These are phyloP conservation scores for Calonectria naviculata DNA, from an alignment of 2,329 filamentous ascomycete genomes.

Conservation along the genomic window DNA sequence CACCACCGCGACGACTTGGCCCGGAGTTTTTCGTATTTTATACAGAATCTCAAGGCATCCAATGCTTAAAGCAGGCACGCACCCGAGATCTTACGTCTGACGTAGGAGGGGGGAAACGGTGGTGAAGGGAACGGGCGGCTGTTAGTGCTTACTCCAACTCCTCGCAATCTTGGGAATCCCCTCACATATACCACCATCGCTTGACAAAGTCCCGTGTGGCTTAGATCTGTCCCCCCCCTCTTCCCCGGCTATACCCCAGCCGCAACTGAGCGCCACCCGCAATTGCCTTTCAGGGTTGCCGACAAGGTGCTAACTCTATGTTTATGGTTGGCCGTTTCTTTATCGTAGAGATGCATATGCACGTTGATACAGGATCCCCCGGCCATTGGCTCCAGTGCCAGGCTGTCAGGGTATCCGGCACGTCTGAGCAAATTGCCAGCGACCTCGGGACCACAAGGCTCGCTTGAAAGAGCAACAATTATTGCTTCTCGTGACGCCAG, in stretches of 20 bases:
- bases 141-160: neutral
- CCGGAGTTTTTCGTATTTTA: neutral
- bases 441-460: neutral
- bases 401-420: neutral
- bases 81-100: neutral
- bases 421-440: neutral
- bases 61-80: neutral
- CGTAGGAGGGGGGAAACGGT: neutral
- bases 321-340: slow-evolving; percentile 8
- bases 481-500: neutral
- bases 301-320: neutral
- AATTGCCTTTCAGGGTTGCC: neutral
- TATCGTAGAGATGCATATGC: neutral
- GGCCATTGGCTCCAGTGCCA: neutral
- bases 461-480: neutral
- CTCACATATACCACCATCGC: neutral
- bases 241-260: neutral
- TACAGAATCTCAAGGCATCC: neutral
- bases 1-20: neutral
- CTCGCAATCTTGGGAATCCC: neutral
- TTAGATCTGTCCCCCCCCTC: neutral
- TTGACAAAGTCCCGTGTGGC: neutral
- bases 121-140: neutral
- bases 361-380: neutral
- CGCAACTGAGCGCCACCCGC: neutral